These are phyloP conservation scores for Combretum micranthum DNA, from an alignment of 345 rosid species.

Conservation along the genomic window DNA sequence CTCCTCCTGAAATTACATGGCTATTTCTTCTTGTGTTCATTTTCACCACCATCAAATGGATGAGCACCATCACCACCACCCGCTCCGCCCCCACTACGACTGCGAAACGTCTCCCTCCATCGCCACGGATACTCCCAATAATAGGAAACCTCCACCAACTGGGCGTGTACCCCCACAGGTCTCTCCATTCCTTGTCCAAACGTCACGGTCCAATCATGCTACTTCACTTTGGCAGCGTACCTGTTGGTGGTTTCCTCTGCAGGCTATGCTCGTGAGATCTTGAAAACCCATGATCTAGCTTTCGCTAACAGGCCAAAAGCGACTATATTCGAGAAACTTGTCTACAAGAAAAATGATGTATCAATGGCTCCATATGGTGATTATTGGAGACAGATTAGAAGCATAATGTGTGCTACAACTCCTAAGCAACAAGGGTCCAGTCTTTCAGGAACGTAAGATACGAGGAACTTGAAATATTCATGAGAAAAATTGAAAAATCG, in stretches of 20 bases:
- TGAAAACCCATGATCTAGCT: constrained; percentile 45
- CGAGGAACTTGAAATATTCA: constrained; percentile 31
- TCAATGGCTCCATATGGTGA: constrained; percentile 49
- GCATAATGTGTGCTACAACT: constrained; percentile 36
- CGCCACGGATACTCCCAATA: constrained; percentile 45
- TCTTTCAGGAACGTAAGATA: constrained; percentile 27
- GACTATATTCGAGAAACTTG: constrained; percentile 12
- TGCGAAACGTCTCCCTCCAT: constrained; percentile 21
- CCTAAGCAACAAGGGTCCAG: constrained; percentile 38
- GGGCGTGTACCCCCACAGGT: constrained; percentile 37
- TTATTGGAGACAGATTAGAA: constrained; percentile 65
- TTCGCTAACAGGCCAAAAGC: constrained; percentile 41
- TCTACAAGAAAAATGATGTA: constrained; percentile 31
- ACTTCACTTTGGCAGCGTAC: constrained; percentile 40
- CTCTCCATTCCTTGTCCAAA: constrained; percentile 29
- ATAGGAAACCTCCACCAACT: constrained; percentile 60
- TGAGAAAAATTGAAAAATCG: constrained; percentile 20
- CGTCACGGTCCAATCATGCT: constrained; percentile 54
- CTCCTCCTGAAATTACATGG: no score
- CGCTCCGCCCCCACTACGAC: no score
- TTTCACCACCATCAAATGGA: no score
- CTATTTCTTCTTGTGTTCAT: no score
- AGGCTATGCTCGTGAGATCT: constrained; percentile 31
- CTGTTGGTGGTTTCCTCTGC: constrained; percentile 52
- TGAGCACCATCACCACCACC: no score